Percentiles rank a stretch among this genome's conserved stretches.
Evolutionary conservation across 2,329 filamentous ascomycete genomes (phyloP).

Genomic region (Monilinia fructicola): DNA sequence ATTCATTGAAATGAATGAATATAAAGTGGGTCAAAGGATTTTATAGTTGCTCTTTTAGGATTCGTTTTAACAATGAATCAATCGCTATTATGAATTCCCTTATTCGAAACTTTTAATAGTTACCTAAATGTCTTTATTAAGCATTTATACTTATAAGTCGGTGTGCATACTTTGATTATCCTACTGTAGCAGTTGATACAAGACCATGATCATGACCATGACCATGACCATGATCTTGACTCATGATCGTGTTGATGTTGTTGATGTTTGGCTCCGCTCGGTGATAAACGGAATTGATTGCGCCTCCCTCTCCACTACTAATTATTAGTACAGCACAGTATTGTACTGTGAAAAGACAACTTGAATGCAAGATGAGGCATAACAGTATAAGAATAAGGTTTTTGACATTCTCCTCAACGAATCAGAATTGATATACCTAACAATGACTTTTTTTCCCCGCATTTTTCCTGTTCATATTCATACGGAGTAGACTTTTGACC

Average conservation of each 20-base stretch:
- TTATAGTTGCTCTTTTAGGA: too few relatives aligned
- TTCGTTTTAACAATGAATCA: too few relatives aligned
- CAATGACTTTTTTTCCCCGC: not conserved
- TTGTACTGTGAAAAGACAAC: too few relatives aligned
- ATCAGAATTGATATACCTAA: too few relatives aligned
- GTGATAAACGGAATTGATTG: constrained; percentile 7
- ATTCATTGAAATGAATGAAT: too few relatives aligned
- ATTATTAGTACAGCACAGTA: not conserved
- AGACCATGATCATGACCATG: too few relatives aligned
- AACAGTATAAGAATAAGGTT: too few relatives aligned
- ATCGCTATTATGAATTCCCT: too few relatives aligned
- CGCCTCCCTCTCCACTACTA: not conserved
- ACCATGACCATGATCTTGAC: not conserved
- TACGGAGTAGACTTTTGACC: not conserved
- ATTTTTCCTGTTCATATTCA: not conserved
- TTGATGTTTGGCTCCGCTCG: not conserved
- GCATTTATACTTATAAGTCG: not conserved
- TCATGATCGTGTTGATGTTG: not conserved
- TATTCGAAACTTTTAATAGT: too few relatives aligned
- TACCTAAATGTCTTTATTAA: not conserved
- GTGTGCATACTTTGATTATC: not conserved
- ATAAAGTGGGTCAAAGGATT: too few relatives aligned
- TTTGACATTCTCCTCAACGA: too few relatives aligned
- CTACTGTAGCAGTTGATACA: not conserved
- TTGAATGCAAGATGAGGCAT: too few relatives aligned